Base-by-base conservation (phyloP, 2,329 filamentous ascomycete species). In the Bisporella sp. region DNA sequence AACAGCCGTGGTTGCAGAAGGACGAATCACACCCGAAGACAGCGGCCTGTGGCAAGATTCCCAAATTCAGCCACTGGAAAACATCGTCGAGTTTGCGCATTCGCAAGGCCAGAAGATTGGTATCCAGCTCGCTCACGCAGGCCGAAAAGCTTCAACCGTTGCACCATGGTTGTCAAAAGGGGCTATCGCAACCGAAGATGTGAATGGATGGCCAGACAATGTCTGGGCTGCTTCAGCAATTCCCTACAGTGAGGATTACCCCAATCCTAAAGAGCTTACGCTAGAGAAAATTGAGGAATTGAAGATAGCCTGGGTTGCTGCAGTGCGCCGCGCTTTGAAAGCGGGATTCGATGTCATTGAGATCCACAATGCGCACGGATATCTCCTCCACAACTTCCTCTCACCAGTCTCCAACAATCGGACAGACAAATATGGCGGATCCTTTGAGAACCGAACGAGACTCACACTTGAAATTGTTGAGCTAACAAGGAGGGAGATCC, bases 51-150 rank as follows among this genome's bases (percentile, higher is more conserved):
- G 90, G 91, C 76, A 85, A 55, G 91, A 96, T 66, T 81, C 77
- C 33, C 91, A 96, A 66, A 84, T 91, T 53, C 83, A 77, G 3
- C 54, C 54, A 12, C 70, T 95, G 51, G 78, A 76, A 63, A 77
- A 79, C 52, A 77, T 92, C 43, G 79, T 84, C 35, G 87, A 95
- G 54, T 95, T 90, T 55, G 80, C 85, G 2, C 89, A 95, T 71
- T 81, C 78, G 30, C 90, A 95, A 68, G 78, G 76, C 63, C 83
- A 89, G 62, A 81, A 86, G 56, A 81, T 88, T 47, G 89, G 79
- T 47, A 84, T 95, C 54, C 90, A 96, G 71, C 75, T 95, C 4
- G 87, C 73, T 1, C 90, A 96, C 62, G 89, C 89, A 0, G 90
- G 90, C 2, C 73, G 84, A 50, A 87, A 87, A 67, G 82, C 78